These are phyloP conservation scores for Crithidia acanthocephali DNA, from an alignment of 208 protist species.

Conservation along the genomic window DNA sequence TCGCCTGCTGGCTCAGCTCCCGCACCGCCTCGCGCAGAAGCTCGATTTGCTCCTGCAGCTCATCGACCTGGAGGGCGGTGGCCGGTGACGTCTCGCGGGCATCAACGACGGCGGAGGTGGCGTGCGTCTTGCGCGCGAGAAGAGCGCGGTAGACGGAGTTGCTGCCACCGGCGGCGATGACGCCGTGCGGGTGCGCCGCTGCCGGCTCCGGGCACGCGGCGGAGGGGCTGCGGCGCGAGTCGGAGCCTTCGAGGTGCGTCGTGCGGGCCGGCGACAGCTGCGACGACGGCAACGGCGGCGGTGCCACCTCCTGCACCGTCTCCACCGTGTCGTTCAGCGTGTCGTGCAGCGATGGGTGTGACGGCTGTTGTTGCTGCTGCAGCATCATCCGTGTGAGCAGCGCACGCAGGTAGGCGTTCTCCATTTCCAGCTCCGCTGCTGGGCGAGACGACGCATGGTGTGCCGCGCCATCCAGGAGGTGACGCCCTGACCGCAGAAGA, in stretches of 20 bases:
- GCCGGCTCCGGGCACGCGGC: conserved; percentile 12
- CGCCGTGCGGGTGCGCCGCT: neutral
- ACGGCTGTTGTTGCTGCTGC: conserved; percentile 12
- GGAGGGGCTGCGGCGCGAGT: conserved; percentile 19
- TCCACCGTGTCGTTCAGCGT: neutral
- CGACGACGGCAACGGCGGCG: neutral
- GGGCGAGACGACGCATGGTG: neutral
- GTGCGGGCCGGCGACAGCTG: neutral
- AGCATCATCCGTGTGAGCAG: conserved; percentile 23
- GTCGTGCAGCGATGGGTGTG: neutral
- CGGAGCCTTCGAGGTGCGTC: neutral
- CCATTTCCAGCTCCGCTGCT: conserved; percentile 35
- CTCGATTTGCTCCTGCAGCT: conserved; percentile 35
- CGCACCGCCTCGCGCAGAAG: conserved; percentile 46
- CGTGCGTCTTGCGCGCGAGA: neutral
- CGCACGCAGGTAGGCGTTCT: conserved; percentile 45
- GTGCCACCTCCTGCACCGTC: neutral
- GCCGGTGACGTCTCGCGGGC: conserved; percentile 6
- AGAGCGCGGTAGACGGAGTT: conserved; percentile 1
- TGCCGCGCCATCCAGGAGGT: conserved; percentile 13
- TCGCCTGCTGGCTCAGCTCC: conserved; percentile 44
- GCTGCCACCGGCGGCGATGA: neutral
- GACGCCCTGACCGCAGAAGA: conserved; percentile 11
- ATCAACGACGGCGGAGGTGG: neutral
- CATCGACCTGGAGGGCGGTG: conserved; percentile 19